phyloP scores from a whole-genome alignment of 805 yeast species.

The Spathaspora passalidarum region DNA sequence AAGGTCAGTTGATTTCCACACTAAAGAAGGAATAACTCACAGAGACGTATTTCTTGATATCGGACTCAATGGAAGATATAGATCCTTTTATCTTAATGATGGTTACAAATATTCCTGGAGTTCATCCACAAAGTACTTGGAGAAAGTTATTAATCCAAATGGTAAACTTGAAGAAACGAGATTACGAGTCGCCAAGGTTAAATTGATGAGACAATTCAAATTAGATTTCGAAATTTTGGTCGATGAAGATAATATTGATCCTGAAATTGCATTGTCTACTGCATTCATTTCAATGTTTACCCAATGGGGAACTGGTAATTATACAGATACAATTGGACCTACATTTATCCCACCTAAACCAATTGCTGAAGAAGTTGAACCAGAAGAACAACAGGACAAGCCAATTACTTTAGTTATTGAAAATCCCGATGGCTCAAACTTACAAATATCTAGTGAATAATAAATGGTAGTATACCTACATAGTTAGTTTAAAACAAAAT shows the following conservation, averaged over 20 bases:
- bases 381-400: conserved; percentile 13
- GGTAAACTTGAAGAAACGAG: conserved; percentile 56
- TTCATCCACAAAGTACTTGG: conserved; percentile 48
- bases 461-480: too few species aligned
- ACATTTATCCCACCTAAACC: conserved; percentile 27
- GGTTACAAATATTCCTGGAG: conserved; percentile 59
- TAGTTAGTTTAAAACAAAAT: background rate
- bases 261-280: conserved; percentile 56
- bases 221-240: conserved; percentile 58
- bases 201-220: conserved; percentile 55
- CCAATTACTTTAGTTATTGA: conserved; percentile 1
- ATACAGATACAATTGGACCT: conserved; percentile 54
- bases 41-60: conserved; percentile 37
- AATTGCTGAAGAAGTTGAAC: conserved; percentile 10
- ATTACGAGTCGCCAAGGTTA: conserved; percentile 52
- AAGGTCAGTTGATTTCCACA: conserved; percentile 49
- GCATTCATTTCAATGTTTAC: conserved; percentile 62
- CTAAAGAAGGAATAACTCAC: conserved; percentile 42
- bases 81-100: conserved; percentile 49
- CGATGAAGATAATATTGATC: conserved; percentile 46
- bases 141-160: conserved; percentile 50
- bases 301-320: conserved; percentile 62
- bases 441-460: background rate
- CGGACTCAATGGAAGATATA: conserved; percentile 37
- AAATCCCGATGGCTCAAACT: background rate